Evolutionary conservation across 2,329 filamentous ascomycete species (phyloP).

Genomic region (Dothistroma septosporum): DNA sequence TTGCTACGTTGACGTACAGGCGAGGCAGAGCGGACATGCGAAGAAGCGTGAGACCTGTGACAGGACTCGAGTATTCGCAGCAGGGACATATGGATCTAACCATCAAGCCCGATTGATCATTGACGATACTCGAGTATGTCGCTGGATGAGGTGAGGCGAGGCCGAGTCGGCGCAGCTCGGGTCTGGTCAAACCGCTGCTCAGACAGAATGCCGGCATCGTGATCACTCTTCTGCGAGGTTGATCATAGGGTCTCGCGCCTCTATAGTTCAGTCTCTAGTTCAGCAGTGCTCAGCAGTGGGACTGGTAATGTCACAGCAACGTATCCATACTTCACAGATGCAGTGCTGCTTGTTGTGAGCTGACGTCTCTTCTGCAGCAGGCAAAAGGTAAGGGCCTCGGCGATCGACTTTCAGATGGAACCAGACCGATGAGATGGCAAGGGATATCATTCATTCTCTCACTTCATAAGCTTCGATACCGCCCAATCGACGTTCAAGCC

Average conservation of each 20-base stretch:
- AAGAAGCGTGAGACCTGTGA: background rate
- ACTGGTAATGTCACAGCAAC: no score
- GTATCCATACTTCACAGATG: no score
- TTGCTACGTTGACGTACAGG: background rate
- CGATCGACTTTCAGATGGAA: no score
- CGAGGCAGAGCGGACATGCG: background rate
- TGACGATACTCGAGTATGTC: background rate
- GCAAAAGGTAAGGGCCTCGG: no score
- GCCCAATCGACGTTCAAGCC: slow-evolving; percentile 62
- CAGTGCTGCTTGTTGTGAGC: no score
- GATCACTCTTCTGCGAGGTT: no score
- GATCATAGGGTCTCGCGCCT: no score
- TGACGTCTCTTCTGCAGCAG: no score
- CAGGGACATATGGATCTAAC: background rate
- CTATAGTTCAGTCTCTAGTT: no score
- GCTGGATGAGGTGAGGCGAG: background rate
- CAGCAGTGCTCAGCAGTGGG: no score
- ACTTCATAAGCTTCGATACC: slow-evolving; percentile 56
- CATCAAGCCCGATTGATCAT: background rate
- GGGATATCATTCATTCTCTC: background rate
- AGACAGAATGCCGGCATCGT: no score
- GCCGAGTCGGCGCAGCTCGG: background rate
- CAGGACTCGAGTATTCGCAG: background rate
- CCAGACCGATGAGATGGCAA: no score
- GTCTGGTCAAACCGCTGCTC: background rate